Conservation (phyloP, 2,329 filamentous ascomycete species). For the Cercospora canescens region DNA sequence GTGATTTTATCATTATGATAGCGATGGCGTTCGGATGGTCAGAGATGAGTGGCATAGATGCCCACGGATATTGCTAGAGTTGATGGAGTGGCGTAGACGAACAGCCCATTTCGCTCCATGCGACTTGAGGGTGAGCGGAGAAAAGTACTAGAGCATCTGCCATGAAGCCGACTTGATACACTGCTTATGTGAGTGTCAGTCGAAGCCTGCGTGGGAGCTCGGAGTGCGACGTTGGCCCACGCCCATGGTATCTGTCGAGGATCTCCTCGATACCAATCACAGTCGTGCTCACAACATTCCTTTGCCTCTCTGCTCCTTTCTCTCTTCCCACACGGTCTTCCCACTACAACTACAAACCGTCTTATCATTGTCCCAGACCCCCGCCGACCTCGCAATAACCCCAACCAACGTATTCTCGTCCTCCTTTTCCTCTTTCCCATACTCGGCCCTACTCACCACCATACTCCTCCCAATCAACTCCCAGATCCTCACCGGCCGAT, state of each 20-base stretch:
- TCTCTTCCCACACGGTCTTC: conserved; percentile 97
- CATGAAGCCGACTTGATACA: no score
- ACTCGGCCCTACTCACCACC: conserved; percentile 68
- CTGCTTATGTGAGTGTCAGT: neutral
- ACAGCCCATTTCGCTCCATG: neutral
- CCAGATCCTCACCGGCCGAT: conserved; percentile 84
- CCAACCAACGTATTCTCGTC: conserved; percentile 86
- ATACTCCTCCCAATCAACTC: conserved; percentile 93
- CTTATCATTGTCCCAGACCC: conserved; percentile 99
- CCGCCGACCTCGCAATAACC: conserved; percentile 90
- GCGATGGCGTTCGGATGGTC: neutral
- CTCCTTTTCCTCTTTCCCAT: conserved; percentile 61
- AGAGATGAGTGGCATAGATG: neutral
- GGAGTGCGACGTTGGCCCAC: neutral
- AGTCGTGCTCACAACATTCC: conserved; percentile 72
- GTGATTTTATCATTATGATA: neutral
- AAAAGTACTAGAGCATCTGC: neutral
- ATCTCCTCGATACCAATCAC: neutral
- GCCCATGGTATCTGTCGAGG: no score
- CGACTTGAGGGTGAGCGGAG: neutral
- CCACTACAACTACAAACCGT: conserved; percentile 97
- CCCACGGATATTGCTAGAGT: neutral
- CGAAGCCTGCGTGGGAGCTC: neutral
- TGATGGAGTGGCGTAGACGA: neutral
- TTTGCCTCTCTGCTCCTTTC: conserved; percentile 81